phyloP scores from a whole-genome alignment of 164 flowering plant species.

The Stephania japonica region DNA sequence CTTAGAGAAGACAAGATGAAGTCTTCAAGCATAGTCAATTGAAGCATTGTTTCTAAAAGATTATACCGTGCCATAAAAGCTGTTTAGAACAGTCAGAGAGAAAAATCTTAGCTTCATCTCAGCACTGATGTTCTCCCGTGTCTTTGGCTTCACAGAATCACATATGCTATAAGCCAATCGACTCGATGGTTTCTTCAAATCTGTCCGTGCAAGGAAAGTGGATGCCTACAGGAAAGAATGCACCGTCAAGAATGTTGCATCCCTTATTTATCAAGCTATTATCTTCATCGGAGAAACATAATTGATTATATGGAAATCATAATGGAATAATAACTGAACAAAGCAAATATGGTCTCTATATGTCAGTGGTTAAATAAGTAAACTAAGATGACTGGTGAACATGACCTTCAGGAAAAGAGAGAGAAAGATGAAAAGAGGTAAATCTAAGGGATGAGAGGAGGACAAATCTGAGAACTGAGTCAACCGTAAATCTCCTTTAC shows the following conservation, averaged over 20 bases:
- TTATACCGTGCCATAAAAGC: constrained; percentile 87
- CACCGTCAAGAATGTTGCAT: background rate
- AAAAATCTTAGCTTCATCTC: constrained; percentile 80
- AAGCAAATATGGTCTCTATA: too few species aligned
- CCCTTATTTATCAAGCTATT: too few species aligned
- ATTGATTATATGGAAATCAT: too few species aligned
- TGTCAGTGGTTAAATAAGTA: too few species aligned
- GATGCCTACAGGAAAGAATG: constrained; percentile 52
- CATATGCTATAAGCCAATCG: constrained; percentile 76
- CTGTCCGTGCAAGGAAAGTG: constrained; percentile 92
- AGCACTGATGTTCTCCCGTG: constrained; percentile 72
- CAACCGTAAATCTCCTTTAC: too few species aligned
- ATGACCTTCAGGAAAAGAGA: too few species aligned
- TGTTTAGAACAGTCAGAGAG: constrained; percentile 80
- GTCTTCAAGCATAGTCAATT: background rate
- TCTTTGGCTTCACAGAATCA: constrained; percentile 78
- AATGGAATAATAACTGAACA: too few species aligned
- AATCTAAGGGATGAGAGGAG: too few species aligned
- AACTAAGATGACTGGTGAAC: too few species aligned
- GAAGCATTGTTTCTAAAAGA: background rate
- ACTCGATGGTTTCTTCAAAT: constrained; percentile 76
- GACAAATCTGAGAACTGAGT: too few species aligned
- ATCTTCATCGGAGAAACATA: too few species aligned
- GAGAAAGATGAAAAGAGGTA: too few species aligned
- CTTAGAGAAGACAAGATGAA: background rate